phyloP scores from a whole-genome alignment of 441 rosid species.

The Adansonia gregorii region DNA sequence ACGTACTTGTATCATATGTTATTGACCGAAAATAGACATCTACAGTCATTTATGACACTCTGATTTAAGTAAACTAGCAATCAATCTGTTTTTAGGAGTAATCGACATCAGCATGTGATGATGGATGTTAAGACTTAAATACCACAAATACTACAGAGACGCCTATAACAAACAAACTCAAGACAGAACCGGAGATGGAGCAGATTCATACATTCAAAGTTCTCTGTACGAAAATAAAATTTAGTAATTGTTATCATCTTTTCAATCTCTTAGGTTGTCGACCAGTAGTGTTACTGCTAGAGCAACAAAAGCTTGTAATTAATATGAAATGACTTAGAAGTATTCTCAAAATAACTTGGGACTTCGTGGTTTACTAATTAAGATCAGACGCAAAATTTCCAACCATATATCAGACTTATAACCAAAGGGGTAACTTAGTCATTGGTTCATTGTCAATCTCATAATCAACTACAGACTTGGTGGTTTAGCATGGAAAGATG shows the following conservation, averaged over 20 bases:
- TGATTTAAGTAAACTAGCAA: not conserved
- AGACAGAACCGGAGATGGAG: not conserved
- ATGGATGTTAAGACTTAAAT: not conserved
- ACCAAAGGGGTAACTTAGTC: not conserved
- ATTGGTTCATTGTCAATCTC: not conserved
- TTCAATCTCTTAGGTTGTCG: conserved; percentile 6
- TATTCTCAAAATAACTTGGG: not conserved
- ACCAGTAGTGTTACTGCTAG: conserved; percentile 11
- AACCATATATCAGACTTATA: not conserved
- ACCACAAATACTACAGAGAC: not conserved
- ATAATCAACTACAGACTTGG: not conserved
- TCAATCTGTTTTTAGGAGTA: not conserved
- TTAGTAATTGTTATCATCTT: conserved; percentile 25
- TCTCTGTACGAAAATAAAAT: not conserved
- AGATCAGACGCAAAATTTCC: conserved; percentile 2
- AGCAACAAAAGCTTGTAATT: conserved; percentile 17
- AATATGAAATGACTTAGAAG: not conserved
- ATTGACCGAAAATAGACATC: too few relatives aligned
- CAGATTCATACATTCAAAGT: not conserved
- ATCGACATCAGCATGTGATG: not conserved
- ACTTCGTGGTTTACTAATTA: conserved; percentile 8
- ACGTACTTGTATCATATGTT: too few relatives aligned
- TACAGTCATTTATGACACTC: not conserved
- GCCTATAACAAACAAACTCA: not conserved
- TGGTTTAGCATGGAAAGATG: not conserved